These are phyloP conservation scores for Yarrowia sp. DNA, from an alignment of 805 yeast genomes.

Conservation along the genomic window DNA sequence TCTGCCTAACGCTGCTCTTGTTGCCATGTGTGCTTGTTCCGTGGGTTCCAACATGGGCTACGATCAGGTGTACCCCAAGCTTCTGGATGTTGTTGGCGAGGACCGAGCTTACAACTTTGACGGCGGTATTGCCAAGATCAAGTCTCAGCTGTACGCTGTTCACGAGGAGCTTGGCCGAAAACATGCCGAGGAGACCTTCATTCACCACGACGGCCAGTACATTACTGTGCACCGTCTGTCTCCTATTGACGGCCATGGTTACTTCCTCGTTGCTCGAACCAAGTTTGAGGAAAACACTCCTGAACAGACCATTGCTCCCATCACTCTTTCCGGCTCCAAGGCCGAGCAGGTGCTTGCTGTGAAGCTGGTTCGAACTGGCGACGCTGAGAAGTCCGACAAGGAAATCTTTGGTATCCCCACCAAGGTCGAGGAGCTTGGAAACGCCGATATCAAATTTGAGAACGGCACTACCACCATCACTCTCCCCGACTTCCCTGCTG, in stretches of 20 bases:
- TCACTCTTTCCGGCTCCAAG: constrained; percentile 49
- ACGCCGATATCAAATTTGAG: constrained; percentile 57
- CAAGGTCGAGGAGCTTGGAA: constrained; percentile 59
- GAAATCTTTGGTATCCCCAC: constrained; percentile 71
- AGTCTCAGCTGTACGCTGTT: constrained; percentile 52
- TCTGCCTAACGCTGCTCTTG: constrained; percentile 91
- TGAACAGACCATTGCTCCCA: constrained; percentile 48
- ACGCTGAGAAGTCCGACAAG: constrained; percentile 52
- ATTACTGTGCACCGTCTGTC: constrained; percentile 88
- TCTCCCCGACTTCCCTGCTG: constrained; percentile 80
- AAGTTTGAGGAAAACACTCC: constrained; percentile 61
- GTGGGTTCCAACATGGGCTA: constrained; percentile 94
- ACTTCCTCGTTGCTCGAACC: constrained; percentile 85
- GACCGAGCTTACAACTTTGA: constrained; percentile 61
- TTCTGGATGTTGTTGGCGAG: constrained; percentile 83
- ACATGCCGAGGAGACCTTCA: constrained; percentile 86
- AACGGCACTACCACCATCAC: constrained; percentile 60
- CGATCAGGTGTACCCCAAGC: constrained; percentile 87
- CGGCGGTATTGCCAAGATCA: constrained; percentile 79
- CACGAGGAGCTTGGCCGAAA: constrained; percentile 53
- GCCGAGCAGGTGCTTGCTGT: constrained; percentile 63
- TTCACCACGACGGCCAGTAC: constrained; percentile 91
- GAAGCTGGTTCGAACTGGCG: constrained; percentile 61
- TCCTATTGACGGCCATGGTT: constrained; percentile 85
- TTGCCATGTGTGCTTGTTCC: constrained; percentile 90